A percentile compares a stretch with the other conserved stretches of the same genome.
These are phyloP conservation scores for Talaromyces sp. DNA, from an alignment of 2,329 filamentous ascomycete species.

Conservation along the genomic window DNA sequence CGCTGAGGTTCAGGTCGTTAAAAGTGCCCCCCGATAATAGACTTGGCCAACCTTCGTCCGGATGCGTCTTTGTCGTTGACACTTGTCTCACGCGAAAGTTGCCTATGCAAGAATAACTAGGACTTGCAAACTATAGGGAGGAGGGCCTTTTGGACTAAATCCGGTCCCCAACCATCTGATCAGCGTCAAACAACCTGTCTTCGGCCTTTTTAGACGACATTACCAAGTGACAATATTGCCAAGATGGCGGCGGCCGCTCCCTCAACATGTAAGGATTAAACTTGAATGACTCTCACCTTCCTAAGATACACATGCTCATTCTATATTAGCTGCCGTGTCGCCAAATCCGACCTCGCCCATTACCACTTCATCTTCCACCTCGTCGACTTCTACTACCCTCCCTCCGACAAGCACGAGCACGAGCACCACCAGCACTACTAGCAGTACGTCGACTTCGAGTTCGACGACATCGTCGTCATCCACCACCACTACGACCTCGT, in stretches of 20 bases:
- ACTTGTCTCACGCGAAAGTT: background rate
- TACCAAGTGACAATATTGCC: background rate
- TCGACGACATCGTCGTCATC: slow-evolving; percentile 7
- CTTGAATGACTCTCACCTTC: background rate
- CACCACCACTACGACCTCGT: slow-evolving; percentile 13
- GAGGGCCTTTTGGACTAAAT: background rate
- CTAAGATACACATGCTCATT: background rate
- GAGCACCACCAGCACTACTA: background rate
- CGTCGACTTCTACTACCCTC: slow-evolving; percentile 7
- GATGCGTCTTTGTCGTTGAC: background rate
- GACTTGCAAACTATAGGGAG: background rate
- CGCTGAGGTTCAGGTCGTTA: background rate
- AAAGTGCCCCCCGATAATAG: background rate
- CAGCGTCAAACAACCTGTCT: background rate
- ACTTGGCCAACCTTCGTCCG: background rate
- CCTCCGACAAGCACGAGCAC: background rate
- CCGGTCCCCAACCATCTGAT: background rate
- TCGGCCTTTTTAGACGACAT: background rate
- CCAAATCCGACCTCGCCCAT: slow-evolving; percentile 5
- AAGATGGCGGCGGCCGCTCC: slow-evolving; percentile 5
- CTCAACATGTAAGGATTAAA: background rate
- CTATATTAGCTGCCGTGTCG: background rate
- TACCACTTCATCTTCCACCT: slow-evolving; percentile 4
- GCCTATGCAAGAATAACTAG: background rate
- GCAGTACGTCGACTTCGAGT: slow-evolving; percentile 2